These are phyloP conservation scores for Andrographis paniculata DNA, from an alignment of 305 asterid genomes.

Conservation along the genomic window DNA sequence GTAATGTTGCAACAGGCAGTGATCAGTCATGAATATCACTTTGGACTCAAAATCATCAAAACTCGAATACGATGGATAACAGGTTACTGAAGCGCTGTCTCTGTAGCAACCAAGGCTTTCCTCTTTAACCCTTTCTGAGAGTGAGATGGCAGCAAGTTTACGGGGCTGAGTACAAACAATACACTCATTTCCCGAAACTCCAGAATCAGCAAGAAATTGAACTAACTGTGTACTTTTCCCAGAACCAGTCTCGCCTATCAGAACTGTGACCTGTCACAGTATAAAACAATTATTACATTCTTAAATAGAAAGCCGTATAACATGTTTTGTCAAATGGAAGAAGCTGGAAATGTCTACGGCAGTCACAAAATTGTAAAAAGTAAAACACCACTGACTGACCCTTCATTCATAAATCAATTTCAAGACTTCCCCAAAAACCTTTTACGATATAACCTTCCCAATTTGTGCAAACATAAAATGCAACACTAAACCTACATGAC, in stretches of 20 bases:
- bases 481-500: too few relatives aligned
- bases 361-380: too few relatives aligned
- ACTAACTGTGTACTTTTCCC: constrained; percentile 98
- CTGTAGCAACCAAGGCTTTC: constrained; percentile 61
- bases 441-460: too few relatives aligned
- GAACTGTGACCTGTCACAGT: constrained; percentile 49
- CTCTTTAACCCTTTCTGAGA: constrained; percentile 75
- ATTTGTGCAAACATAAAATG: not conserved
- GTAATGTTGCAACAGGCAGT: constrained; percentile 80
- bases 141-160: constrained; percentile 75
- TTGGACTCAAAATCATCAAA: constrained; percentile 39
- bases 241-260: constrained; percentile 91
- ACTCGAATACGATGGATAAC: constrained; percentile 58
- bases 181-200: constrained; percentile 41
- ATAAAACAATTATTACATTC: too few relatives aligned
- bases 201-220: constrained; percentile 86
- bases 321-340: not conserved
- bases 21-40: constrained; percentile 73
- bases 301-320: too few relatives aligned
- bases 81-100: constrained; percentile 33
- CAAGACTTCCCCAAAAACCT: too few relatives aligned
- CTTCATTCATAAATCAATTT: too few relatives aligned
- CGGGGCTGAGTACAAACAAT: constrained; percentile 94
- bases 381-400: too few relatives aligned
- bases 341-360: too few relatives aligned